Percentiles rank a stretch among this genome's conserved stretches.
Conservation (phyloP, 805 yeast species). For the Suhomyces canberraensis region DNA sequence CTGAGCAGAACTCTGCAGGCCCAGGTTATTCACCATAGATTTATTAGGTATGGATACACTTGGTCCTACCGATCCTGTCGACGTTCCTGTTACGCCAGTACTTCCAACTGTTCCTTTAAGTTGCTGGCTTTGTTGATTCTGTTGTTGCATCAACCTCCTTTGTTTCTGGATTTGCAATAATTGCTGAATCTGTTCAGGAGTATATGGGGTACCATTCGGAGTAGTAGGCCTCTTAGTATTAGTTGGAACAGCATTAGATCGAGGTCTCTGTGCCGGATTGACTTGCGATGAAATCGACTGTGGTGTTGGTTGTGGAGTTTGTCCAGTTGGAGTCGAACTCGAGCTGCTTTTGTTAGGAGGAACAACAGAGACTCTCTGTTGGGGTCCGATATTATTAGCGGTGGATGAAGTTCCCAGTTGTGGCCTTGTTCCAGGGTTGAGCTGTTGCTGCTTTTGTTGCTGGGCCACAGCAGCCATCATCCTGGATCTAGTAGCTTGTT, state of each 20-base stretch:
- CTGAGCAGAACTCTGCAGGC: not conserved
- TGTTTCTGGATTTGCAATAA: slow-evolving; percentile 52
- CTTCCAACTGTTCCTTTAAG: slow-evolving; percentile 5
- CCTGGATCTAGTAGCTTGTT: slow-evolving; percentile 41
- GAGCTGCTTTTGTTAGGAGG: not conserved
- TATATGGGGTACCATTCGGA: slow-evolving; percentile 56
- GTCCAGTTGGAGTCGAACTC: not conserved
- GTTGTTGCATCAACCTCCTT: slow-evolving; percentile 45
- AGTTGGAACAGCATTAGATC: slow-evolving; percentile 3
- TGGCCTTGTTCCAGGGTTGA: slow-evolving; percentile 13
- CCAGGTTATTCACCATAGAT: not conserved
- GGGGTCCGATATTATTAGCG: slow-evolving; percentile 7
- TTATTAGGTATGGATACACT: slow-evolving; percentile 2
- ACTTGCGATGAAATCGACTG: too few relatives aligned
- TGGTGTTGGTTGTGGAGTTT: too few relatives aligned
- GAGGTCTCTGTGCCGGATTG: too few relatives aligned
- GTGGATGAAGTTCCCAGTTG: slow-evolving; percentile 3
- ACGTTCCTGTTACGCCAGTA: slow-evolving; percentile 1
- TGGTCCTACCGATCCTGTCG: too few relatives aligned
- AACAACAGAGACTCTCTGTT: slow-evolving; percentile 4
- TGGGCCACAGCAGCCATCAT: slow-evolving; percentile 44
- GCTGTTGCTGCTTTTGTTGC: slow-evolving; percentile 17
- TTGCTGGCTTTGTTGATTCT: slow-evolving; percentile 25
- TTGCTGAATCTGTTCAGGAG: slow-evolving; percentile 60
- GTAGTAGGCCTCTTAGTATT: slow-evolving; percentile 38